Evolutionary conservation across 116 monocot genomes (phyloP), one percentile per base, ranked within the genome.

Genomic region (Dioscorea cayenensis): DNA sequence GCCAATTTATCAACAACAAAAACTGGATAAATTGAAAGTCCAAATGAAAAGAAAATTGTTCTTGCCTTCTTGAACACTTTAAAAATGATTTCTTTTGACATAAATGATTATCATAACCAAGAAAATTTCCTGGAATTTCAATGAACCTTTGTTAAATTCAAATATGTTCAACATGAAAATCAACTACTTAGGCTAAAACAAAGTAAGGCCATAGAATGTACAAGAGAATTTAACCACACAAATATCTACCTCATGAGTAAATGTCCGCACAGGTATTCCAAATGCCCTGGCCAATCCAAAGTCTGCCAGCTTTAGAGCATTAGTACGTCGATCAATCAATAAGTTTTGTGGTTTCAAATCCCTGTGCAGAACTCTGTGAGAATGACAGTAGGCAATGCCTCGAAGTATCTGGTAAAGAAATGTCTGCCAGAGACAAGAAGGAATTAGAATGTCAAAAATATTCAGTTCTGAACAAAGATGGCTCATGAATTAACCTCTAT

Each of bases 221-320:
- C 17, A 11, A 11, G 17, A 14, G 51, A 0, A 51, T 51, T 11
- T 2, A 17, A 14, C 17, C 6, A 35, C 27, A 21, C 10, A 64
- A 4, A 50, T 27, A 48, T 14, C 2, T 76, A 92, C 96, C 96
- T 96, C 96, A 64, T 96, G 96, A 66, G 96, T 96, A 74, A 96
- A 96, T 36, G 92, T 92, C 22, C 92, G 85, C 52, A 92, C 92
- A 63, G 96, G 92, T 77, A 92, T 89, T n/a, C 96, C 96, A 83
- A 96, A 96, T 71, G 96, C 96, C 71, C 96, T 83, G 16, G 96
- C 92, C 63, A 96, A 72, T 32, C 96, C 96, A 84, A 96, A 96
- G 79, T 96, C 96, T 36, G 96, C 96, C 78, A 96, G 86, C 70
- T 96, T 96, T 21, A 96, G 79, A 51, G 90, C 74, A 86, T 92